phyloP scores from a whole-genome alignment of 169 alveolate genomes.

The Cryptosporidium sp. region DNA sequence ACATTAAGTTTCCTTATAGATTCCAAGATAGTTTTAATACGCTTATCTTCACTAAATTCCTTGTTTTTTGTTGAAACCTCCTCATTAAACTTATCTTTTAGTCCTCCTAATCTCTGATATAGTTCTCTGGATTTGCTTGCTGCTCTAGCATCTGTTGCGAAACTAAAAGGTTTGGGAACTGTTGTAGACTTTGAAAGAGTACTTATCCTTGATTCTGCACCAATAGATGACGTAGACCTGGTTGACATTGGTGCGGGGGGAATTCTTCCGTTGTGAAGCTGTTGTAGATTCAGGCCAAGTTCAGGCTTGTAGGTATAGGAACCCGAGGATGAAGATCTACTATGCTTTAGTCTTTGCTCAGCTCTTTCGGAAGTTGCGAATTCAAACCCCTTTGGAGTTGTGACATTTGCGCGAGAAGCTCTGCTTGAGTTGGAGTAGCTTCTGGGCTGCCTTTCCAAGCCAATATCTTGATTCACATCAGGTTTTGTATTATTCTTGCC shows the following conservation, averaged over 20 bases:
- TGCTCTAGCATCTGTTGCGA: conserved; percentile 68
- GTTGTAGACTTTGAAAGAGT: conserved; percentile 36
- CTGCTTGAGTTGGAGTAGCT: background rate
- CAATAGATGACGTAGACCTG: conserved; percentile 55
- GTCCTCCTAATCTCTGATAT: conserved; percentile 6
- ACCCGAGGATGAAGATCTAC: conserved; percentile 8
- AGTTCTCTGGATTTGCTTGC: conserved; percentile 37
- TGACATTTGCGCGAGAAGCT: conserved; percentile 13
- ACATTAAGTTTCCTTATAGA: conserved; percentile 8
- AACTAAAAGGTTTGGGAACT: conserved; percentile 64
- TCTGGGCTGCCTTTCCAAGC: background rate
- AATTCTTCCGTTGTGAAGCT: conserved; percentile 7
- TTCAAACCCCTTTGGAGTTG: conserved; percentile 66
- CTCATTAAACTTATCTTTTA: conserved; percentile 23
- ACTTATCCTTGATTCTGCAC: conserved; percentile 64
- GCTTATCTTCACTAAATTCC: conserved; percentile 57
- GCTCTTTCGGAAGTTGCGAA: conserved; percentile 70
- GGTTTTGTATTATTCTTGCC: conserved; percentile 2
- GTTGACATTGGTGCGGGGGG: conserved; percentile 46
- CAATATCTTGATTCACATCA: background rate
- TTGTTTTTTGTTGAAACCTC: conserved; percentile 38
- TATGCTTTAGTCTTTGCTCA: conserved; percentile 29
- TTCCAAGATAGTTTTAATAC: conserved; percentile 23
- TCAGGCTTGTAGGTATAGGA: background rate
- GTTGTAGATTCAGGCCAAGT: conserved; percentile 24